These are phyloP conservation scores for Kazachstania psychrophila DNA, from an alignment of 805 yeast genomes.

Conservation along the genomic window DNA sequence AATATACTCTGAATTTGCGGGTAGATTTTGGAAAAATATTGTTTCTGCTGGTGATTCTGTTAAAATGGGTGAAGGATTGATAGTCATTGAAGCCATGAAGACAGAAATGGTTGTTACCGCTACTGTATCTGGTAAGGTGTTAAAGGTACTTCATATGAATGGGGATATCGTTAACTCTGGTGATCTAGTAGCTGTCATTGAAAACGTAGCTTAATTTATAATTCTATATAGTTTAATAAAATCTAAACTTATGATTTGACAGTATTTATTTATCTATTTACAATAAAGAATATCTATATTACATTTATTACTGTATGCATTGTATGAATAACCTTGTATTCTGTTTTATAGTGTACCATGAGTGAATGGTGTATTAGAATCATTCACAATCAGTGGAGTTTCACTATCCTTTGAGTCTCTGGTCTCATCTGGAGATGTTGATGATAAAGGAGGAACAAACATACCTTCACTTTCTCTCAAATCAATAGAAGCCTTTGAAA, in stretches of 20 bases:
- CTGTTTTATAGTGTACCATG: slow-evolving; percentile 1
- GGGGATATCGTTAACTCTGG: slow-evolving; percentile 98
- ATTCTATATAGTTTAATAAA: neutral
- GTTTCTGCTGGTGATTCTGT: slow-evolving; percentile 73
- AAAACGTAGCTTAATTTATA: slow-evolving; percentile 1
- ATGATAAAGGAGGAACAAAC: no score
- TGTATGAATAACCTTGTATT: neutral
- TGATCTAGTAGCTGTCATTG: slow-evolving; percentile 72
- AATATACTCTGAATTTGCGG: slow-evolving; percentile 93
- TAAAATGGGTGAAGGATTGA: slow-evolving; percentile 62
- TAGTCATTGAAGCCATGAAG: slow-evolving; percentile 96
- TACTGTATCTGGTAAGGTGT: slow-evolving; percentile 59
- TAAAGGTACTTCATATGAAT: slow-evolving; percentile 63
- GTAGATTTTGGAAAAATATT: slow-evolving; percentile 91
- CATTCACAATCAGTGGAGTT: slow-evolving; percentile 13
- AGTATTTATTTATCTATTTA: neutral
- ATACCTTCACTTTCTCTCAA: slow-evolving; percentile 8
- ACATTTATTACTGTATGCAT: neutral
- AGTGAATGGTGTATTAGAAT: neutral
- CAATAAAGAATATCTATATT: neutral
- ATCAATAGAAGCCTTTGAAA: slow-evolving; percentile 23
- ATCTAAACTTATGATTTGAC: neutral
- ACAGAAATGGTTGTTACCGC: slow-evolving; percentile 89
- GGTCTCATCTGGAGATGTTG: slow-evolving; percentile 1
- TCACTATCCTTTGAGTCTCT: slow-evolving; percentile 22